Evolutionary conservation across 495 filamentous ascomycete genomes (phyloP).

Genomic region (Podospora anserina): DNA sequence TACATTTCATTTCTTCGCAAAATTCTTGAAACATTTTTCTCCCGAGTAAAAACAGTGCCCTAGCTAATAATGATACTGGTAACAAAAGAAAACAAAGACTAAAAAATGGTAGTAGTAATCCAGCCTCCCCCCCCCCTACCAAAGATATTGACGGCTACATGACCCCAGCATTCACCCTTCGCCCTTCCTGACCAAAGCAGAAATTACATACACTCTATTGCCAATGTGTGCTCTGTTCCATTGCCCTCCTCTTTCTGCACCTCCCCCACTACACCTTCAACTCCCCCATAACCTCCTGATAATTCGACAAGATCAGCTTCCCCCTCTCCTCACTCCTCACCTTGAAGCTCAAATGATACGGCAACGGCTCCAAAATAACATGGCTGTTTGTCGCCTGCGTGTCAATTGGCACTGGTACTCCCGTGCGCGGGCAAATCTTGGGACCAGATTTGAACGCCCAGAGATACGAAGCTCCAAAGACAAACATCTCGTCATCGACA

Average conservation of each 20-base stretch:
- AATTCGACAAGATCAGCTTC: slow-evolving; percentile 35
- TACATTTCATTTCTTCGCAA: neutral
- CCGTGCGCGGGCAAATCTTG: slow-evolving; percentile 41
- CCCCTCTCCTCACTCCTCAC: slow-evolving; percentile 35
- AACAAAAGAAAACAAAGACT: neutral
- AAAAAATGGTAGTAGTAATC: neutral
- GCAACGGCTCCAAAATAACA: slow-evolving; percentile 47
- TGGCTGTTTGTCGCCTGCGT: slow-evolving; percentile 49
- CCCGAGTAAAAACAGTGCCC: neutral
- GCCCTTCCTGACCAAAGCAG: neutral
- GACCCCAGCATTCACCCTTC: neutral
- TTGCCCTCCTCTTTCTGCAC: neutral
- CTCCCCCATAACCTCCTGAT: slow-evolving; percentile 32
- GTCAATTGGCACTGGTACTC: slow-evolving; percentile 45
- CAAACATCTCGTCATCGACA: slow-evolving; percentile 58
- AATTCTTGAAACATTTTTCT: neutral
- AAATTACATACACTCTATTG: slow-evolving; percentile 10
- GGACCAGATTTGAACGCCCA: slow-evolving; percentile 50
- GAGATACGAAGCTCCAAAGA: slow-evolving; percentile 45
- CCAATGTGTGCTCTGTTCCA: neutral
- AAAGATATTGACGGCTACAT: neutral
- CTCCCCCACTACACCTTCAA: slow-evolving; percentile 22
- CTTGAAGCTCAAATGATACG: slow-evolving; percentile 41
- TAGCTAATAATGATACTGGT: neutral
- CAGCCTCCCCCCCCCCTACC: neutral